phyloP scores from a whole-genome alignment of 2,329 filamentous ascomycete genomes.

The Xylaria sp. region DNA sequence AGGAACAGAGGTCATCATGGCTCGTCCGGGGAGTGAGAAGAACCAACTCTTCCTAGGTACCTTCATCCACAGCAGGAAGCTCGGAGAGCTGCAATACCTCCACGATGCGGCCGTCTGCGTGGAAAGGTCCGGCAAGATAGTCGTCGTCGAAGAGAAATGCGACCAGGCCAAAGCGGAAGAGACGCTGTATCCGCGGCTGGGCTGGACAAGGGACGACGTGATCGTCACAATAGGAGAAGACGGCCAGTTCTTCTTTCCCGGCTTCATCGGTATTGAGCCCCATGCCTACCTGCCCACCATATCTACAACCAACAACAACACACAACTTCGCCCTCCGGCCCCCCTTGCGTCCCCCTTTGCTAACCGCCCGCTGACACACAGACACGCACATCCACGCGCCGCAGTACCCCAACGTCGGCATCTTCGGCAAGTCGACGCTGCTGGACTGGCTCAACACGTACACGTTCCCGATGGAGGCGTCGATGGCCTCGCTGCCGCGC shows the following conservation, averaged over 20 bases:
- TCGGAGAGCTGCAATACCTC: conserved; percentile 53
- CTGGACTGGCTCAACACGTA: conserved; percentile 93
- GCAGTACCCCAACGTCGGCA: conserved; percentile 91
- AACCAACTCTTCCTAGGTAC: conserved; percentile 57
- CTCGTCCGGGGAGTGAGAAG: conserved; percentile 23
- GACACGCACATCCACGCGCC: conserved; percentile 96
- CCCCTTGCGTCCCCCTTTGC: conserved; percentile 15
- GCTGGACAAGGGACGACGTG: conserved; percentile 48
- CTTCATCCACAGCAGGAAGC: conserved; percentile 56
- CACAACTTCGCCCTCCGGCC: not conserved
- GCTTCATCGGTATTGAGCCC: conserved; percentile 73
- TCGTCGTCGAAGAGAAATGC: conserved; percentile 46
- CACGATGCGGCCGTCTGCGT: conserved; percentile 56
- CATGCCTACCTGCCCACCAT: not conserved
- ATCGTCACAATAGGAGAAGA: conserved; percentile 42
- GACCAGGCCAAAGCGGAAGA: conserved; percentile 38
- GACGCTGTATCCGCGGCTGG: conserved; percentile 45
- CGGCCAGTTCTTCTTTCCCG: conserved; percentile 79
- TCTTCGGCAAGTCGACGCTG: conserved; percentile 91
- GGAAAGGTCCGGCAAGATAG: conserved; percentile 53
- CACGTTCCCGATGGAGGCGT: conserved; percentile 90
- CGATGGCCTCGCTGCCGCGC: conserved; percentile 63
- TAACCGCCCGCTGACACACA: conserved; percentile 60
- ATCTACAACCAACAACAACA: too few relatives aligned
- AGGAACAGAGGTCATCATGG: conserved; percentile 22